Evolutionary conservation across 2,329 filamentous ascomycete genomes (phyloP).

Genomic region (Ceratocystis diversiconidia): DNA sequence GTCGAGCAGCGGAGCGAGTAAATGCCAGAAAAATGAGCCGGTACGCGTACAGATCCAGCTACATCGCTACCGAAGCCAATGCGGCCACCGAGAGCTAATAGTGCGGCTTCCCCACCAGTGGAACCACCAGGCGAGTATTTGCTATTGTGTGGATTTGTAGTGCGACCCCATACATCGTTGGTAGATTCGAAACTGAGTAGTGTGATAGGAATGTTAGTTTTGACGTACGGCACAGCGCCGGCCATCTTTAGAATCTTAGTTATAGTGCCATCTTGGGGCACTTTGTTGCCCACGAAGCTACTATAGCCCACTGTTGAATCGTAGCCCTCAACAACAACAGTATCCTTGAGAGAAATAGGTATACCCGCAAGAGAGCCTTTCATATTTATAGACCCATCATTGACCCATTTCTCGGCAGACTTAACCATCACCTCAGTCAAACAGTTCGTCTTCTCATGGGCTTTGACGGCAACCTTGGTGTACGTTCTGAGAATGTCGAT

Average conservation of each 20-base stretch:
- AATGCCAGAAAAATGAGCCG: constrained; percentile 80
- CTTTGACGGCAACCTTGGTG: constrained; percentile 70
- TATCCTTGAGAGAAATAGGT: constrained; percentile 72
- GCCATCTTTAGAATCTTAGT: constrained; percentile 71
- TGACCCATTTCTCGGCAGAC: constrained; percentile 60
- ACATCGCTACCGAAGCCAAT: constrained; percentile 89
- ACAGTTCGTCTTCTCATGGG: constrained; percentile 78
- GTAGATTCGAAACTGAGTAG: constrained; percentile 74
- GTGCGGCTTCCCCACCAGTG: constrained; percentile 70
- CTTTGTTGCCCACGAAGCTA: constrained; percentile 52
- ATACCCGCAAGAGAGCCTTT: constrained; percentile 76
- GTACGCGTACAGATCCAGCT: constrained; percentile 72
- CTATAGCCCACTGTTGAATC: constrained; percentile 75
- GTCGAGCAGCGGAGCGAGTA: constrained; percentile 79
- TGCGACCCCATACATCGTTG: constrained; percentile 66
- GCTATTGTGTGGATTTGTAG: constrained; percentile 68
- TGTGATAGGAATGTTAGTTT: constrained; percentile 80
- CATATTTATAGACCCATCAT: constrained; percentile 47
- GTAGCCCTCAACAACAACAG: constrained; percentile 66
- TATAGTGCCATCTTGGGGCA: constrained; percentile 52
- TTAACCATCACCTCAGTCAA: constrained; percentile 74
- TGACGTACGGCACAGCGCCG: constrained; percentile 79
- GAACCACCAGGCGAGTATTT: constrained; percentile 80
- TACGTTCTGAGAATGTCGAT: constrained; percentile 70
- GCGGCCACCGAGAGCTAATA: constrained; percentile 67